Base-by-base conservation (phyloP, 805 yeast genomes). In the Saccharomyces cerevisiae region DNA sequence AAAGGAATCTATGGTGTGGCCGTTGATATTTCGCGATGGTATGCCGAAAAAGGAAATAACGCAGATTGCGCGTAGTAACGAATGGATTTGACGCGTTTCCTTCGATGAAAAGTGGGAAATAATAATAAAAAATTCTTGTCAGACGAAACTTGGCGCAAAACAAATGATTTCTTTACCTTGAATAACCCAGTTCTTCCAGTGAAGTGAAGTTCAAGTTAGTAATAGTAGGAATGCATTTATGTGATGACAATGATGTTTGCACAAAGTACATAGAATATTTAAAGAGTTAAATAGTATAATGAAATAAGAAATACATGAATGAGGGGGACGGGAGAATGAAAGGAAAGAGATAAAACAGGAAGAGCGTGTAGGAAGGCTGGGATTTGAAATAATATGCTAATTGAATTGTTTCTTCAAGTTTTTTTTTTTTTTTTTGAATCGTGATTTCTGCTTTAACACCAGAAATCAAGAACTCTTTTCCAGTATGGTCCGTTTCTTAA, bases 401-500 rank as follows among this genome's bases (percentile, higher is more conserved):
- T 14, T 36, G 41, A 36, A 36, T 36, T n/a, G n/a, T 36, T 36
- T 36, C 2, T 36, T 36, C 36, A 11, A 31, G 11, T 32, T 32
- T 32, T 32, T 8, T 32, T 8, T 32, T 32, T 32, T 32, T 8
- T 36, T 36, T 36, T 36, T 8, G 10, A 36, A n/a, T 36, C 22
- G 22, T 6, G 41, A 36, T 36, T n/a, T 17, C 43, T 17, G 8
- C 13, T 28, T 56, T 51, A 70, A 59, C 73, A 69, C 72, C 73
- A 69, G 61, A 66, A 69, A 28, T 57, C 60, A n/a, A 57, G 51
- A n/a, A 59, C 49, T 58, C 68, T 67, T 22, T 53, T 58, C 62
- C 68, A 61, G 10, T 50, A 24, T 32, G 69, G 65, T n/a, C 70
- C 66, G 48, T 61, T 62, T 55, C 60, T 65, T 41, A 70, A 41